Base-by-base conservation (phyloP, 1,139 yeast genomes). In the Yamadazyma sp. region DNA sequence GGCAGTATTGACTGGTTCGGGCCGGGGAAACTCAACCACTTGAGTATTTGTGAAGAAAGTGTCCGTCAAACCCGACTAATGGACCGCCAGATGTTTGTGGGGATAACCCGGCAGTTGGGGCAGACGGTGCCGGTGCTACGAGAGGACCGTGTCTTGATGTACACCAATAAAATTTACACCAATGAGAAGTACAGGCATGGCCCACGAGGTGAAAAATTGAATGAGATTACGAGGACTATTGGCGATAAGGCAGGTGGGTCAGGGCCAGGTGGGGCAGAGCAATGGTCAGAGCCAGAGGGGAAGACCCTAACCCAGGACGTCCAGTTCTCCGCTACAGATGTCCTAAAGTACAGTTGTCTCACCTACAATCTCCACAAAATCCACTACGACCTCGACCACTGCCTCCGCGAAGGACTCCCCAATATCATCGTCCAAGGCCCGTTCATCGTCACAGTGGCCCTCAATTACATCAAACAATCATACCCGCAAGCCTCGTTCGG, bases 291-390 rank as follows among this genome's bases (percentile, higher is more conserved):
- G n/a, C n/a, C n/a, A n/a, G n/a, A n/a, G n/a, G n/a, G n/a, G 21
- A 16, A 13, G 18, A 8, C 14, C 49, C 35, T 33, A 20, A 25
- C 7, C 22, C 22, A 20, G 22, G 22, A 20, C 25, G n/a, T 32
- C 8, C 16, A 8, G 17, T 32, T 32, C 23, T 17, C 40, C 12
- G 16, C 36, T 2, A 24, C 38, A 14, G 47, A 47, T 10, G 34
- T 49, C 20, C 26, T 43, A 27, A 66, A 88, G 43, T 87, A 80
- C 60, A 81, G 92, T 31, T 82, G 85, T 25, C 59, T 90, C 40
- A 82, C 94, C 0, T 80, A 80, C 61, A 92, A 92, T 55, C 70
- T 92, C 5, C 98, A 92, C 57, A 73, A 76, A 41, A 86, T 92
- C 31, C 98, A 92, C 57, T 79, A 79, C 55, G 86, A 86, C 52